Evolutionary conservation across 495 filamentous ascomycete genomes (phyloP), one percentile per base, ranked within the genome.

Genomic region (Xylaria nigripes): DNA sequence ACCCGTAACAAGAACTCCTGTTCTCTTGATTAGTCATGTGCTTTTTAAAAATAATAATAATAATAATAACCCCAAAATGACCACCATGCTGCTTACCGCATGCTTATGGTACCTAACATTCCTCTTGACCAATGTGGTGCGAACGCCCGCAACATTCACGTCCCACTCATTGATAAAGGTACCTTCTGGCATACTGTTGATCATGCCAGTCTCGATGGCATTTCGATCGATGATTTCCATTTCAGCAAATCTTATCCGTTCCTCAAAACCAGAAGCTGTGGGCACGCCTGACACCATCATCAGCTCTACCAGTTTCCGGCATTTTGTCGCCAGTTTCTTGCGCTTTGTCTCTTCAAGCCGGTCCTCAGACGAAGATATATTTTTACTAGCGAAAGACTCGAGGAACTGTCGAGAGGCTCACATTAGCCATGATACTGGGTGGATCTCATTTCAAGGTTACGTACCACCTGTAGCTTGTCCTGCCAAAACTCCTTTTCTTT

Each of bases 401-500:
- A 98, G 78, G 61, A 97, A 98, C 91, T 96, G 55, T 29, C 1
- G 65, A 24, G 22, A 49, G 10, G n/a, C 8, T 6, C 36, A 18
- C 2, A 6, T 27, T 23, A 51, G 60, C 64, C 51, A 67, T 50
- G 21, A 32, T 30, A 6, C 19, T 8, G 36, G 40, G 32, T 18
- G 27, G 50, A 43, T 9, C 5, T 15, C 13, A 12, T 36, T 19
- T 44, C 8, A 45, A n/a, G 22, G 45, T 29, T 57, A 81, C 89
- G 41, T 70, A 96, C 90, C 68, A 91, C 83, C 78, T 98, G 93
- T 45, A 98, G 72, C 68, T 95, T 96, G 62, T 97, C 89, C 72
- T 98, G 93, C 93, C 93, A 98, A 62, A 98, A 98, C 68, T 98
- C 92, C 78, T 96, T 95, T 78, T 98, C 93, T 57, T 81, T 86